Conservation (phyloP, 1,284 basidiomycete genomes). For the Neolentinus lepideus region DNA sequence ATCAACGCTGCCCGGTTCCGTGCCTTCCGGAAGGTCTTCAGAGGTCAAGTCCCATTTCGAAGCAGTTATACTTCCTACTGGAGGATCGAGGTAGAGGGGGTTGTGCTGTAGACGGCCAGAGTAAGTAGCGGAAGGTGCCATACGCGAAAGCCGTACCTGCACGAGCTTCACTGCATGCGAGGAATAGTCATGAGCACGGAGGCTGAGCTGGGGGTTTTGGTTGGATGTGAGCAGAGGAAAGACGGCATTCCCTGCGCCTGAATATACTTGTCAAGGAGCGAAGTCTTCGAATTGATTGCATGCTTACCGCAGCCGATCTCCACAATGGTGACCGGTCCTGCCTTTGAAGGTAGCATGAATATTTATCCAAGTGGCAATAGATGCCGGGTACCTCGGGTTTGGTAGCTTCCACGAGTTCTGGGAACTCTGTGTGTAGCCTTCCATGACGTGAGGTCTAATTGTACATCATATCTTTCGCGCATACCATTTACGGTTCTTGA, state of each 20-base stretch:
- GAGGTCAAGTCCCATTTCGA: conserved; percentile 91
- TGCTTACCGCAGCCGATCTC: conserved; percentile 81
- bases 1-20: conserved; percentile 70
- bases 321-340: conserved; percentile 68
- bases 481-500: conserved; percentile 86
- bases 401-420: conserved; percentile 70
- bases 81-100: conserved; percentile 63
- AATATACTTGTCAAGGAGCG: not conserved
- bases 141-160: conserved; percentile 39
- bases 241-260: conserved; percentile 90
- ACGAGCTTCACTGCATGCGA: conserved; percentile 88
- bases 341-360: conserved; percentile 33
- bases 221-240: conserved; percentile 86
- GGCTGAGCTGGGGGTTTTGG: conserved; percentile 68
- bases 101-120: conserved; percentile 38
- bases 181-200: conserved; percentile 90
- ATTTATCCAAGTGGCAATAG: not conserved
- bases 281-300: not conserved
- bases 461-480: conserved; percentile 4
- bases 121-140: not conserved
- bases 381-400: conserved; percentile 47
- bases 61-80: conserved; percentile 68
- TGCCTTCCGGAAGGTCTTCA: conserved; percentile 51
- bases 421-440: conserved; percentile 90
- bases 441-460: not conserved